Evolutionary conservation across 805 yeast species (phyloP).

Genomic region (Saturnispora saitoi): DNA sequence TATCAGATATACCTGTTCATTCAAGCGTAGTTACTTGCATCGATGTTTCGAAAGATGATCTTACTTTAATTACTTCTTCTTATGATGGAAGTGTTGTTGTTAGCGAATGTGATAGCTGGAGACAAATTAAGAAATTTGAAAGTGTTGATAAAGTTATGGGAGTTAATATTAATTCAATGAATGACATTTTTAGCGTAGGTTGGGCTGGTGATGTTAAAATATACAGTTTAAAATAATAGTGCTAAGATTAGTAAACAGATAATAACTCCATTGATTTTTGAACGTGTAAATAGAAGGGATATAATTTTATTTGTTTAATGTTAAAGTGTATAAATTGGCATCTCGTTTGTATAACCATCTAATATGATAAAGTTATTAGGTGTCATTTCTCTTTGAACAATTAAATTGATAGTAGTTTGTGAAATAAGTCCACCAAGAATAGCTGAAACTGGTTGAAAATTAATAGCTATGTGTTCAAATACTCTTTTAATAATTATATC

Average conservation of each 20-base stretch:
- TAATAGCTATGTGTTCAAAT: slow-evolving; percentile 45
- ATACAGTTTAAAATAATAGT: slow-evolving; percentile 13
- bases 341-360: slow-evolving; percentile 62
- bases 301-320: neutral
- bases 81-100: slow-evolving; percentile 63
- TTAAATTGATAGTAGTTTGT: slow-evolving; percentile 79
- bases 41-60: slow-evolving; percentile 36
- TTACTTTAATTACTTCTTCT: slow-evolving; percentile 49
- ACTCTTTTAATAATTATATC: slow-evolving; percentile 33
- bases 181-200: slow-evolving; percentile 52
- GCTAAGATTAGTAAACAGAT: neutral
- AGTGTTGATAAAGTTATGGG: slow-evolving; percentile 67
- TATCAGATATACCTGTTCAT: slow-evolving; percentile 61
- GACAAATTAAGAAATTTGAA: slow-evolving; percentile 39
- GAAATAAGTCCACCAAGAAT: slow-evolving; percentile 83
- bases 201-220: slow-evolving; percentile 79
- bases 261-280: slow-evolving; percentile 31
- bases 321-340: slow-evolving; percentile 57
- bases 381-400: slow-evolving; percentile 71
- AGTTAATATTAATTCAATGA: slow-evolving; percentile 28
- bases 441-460: slow-evolving; percentile 78
- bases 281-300: neutral
- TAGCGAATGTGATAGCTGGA: slow-evolving; percentile 69
- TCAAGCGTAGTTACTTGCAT: slow-evolving; percentile 61
- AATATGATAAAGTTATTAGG: slow-evolving; percentile 71